Evolutionary conservation across 768 basidiomycete species (phyloP), one percentile per base, ranked within the genome.

Genomic region (Amanita phalloides): DNA sequence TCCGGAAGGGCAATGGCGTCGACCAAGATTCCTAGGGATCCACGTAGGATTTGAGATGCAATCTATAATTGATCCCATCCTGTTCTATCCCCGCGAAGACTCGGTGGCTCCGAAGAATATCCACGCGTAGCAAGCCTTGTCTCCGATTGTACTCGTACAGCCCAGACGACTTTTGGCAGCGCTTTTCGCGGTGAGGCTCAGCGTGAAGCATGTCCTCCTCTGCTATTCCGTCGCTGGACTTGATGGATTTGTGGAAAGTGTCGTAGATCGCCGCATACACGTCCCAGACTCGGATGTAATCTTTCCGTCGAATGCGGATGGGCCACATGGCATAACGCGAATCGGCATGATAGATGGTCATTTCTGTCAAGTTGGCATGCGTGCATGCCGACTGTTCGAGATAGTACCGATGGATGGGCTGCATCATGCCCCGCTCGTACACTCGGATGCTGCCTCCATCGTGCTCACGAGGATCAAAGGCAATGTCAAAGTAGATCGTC

Each of bases 221-320:
- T 21, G 58, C 57, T 11, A 52, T 52, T 7, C 33, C 21, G 23
- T 52, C 48, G 1, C 45, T 35, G 10, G 42, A 3, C 33, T 33
- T 45, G n/a, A 37, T 25, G 7, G 44, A 1, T 74, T 73, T 62
- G 44, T 71, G 62, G 54, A 74, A 78, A 4, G 70, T 64, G 39
- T 75, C 69, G 58, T 78, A 73, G 25, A 86, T 81, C 8, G 72
- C 76, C 49, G 73, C 62, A 59, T 83, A 81, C 32, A 86, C 71
- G 48, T 85, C 82, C 21, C 75, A 69, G 57, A 79, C 76, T 11
- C 73, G 65, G 51, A 84, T 67, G 10, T 75, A 74, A 38, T 61
- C 62, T 20, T 64, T 46, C 35, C 72, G 68, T 45, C 69, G 67
- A 52, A 79, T 70, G 49, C 71, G 56, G 36, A 80, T 64, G 4